Evolutionary conservation across 2,329 filamentous ascomycete species (phyloP).

Genomic region (Cordyceps javanica): DNA sequence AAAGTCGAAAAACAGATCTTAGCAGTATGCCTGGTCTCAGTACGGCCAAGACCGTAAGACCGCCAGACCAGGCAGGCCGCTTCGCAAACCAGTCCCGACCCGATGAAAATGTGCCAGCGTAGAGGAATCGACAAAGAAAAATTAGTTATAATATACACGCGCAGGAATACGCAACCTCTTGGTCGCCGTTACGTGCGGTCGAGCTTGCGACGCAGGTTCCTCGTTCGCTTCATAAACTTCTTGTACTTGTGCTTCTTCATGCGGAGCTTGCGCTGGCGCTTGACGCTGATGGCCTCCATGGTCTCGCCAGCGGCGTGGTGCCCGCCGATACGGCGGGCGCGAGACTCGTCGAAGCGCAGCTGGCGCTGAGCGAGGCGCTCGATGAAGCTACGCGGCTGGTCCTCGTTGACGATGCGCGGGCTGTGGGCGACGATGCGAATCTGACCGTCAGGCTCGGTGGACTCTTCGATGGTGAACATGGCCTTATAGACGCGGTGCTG

Average conservation of each 20-base stretch:
- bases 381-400: conserved; percentile 52
- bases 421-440: conserved; percentile 56
- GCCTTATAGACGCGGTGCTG: conserved; percentile 56
- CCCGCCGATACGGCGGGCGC: conserved; percentile 34
- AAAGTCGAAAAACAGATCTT: conserved; percentile 7
- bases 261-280: conserved; percentile 86
- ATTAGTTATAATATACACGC: conserved; percentile 11
- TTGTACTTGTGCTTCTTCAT: conserved; percentile 99
- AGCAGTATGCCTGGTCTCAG: background rate
- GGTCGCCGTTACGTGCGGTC: conserved; percentile 49
- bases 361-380: conserved; percentile 64
- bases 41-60: background rate
- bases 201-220: conserved; percentile 80
- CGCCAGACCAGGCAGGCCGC: background rate
- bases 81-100: conserved; percentile 1
- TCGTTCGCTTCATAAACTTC: conserved; percentile 93
- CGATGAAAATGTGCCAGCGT: conserved; percentile 4
- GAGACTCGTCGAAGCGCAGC: conserved; percentile 50
- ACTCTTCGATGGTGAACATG: conserved; percentile 62
- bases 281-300: conserved; percentile 85
- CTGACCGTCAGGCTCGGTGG: conserved; percentile 52
- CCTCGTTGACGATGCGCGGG: conserved; percentile 49
- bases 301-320: background rate
- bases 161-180: background rate
- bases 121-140: conserved; percentile 7